A percentile compares a stretch with the other conserved stretches of the same genome.
phyloP scores from a whole-genome alignment of 2,329 filamentous ascomycete species.

The Botrytis elliptica region DNA sequence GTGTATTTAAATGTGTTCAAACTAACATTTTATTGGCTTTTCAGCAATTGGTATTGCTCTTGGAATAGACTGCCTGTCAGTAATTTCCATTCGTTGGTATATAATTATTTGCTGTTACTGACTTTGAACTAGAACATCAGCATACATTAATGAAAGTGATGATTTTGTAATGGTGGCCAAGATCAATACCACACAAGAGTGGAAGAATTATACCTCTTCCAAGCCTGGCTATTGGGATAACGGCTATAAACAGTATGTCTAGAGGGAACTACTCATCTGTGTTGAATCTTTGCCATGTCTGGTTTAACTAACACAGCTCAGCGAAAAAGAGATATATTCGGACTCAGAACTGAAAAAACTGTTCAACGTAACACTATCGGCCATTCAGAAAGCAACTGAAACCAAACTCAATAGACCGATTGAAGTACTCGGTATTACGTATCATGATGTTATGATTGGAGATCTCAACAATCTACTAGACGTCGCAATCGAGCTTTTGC shows the following conservation, averaged over 20 bases:
- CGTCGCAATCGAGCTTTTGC: background rate
- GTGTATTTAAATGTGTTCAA: background rate
- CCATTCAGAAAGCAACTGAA: background rate
- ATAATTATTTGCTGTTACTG: background rate
- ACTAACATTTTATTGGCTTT: background rate
- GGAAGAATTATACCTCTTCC: background rate
- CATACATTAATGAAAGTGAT: conserved; percentile 2
- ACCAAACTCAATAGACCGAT: background rate
- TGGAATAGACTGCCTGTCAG: background rate
- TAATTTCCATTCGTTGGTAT: background rate
- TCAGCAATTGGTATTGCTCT: background rate
- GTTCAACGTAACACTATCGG: background rate
- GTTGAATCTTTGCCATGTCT: background rate
- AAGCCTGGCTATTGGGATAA: background rate
- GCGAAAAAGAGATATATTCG: background rate
- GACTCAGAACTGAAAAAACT: background rate
- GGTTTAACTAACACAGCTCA: background rate
- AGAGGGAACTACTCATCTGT: background rate
- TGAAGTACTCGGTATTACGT: background rate
- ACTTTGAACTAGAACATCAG: background rate
- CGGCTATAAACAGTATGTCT: background rate
- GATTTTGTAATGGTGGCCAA: background rate
- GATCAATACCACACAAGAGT: background rate
- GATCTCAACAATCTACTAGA: background rate
- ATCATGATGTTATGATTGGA: background rate